Base-by-base conservation (phyloP, 164 flowering plant genomes). In the Vitis riparia region DNA sequence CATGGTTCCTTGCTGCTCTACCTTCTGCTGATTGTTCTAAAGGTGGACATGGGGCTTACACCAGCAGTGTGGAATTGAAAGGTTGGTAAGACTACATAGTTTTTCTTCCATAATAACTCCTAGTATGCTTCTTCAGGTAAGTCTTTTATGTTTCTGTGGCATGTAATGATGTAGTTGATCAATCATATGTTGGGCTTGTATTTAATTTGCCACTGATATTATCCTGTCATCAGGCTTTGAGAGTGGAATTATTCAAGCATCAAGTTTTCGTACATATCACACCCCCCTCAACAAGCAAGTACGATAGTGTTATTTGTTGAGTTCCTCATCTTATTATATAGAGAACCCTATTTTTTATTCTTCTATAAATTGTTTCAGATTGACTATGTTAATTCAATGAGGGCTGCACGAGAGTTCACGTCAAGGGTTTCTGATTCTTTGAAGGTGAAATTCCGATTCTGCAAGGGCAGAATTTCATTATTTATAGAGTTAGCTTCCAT, bases 31-130 rank as follows among this genome's bases (percentile, higher is more conserved):
- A 91, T 78, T 96, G 99, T 89, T 90, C 99, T 10, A 96, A 96
- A 83, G 99, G 98, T 74, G 99, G 99, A 19, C 98, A 87, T 78
- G 99, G 98, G 68, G 99, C 99, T 61, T 96, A 96, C 75, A 83
- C 95, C 12, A 86, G 63, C 81, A 91, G 91, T 71, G 91, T 96
- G 62, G 94, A 92, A 64, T 83, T 96, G 61, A 68, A 80, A 77
- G 99, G 99, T 93, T 60, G 51, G 83, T 70, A 11, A 27, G 11
- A 17, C 3, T 69, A 56, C 16, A 16, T 6, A 37, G 59, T 30
- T 68, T 17, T 63, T 70, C 59, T 47, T 29, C 29, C 29, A 51
- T 62, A 56, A 29, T 59, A 29, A 13, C 53, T 15, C 10, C 29
- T 27, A 9, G n/a, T 47, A 30, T 37, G 44, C 44, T 37, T 37